Percentiles rank a stretch among this genome's conserved stretches.
Evolutionary conservation across 2,329 filamentous ascomycete species (phyloP).

Genomic region (Rhynchosporium graminicola): DNA sequence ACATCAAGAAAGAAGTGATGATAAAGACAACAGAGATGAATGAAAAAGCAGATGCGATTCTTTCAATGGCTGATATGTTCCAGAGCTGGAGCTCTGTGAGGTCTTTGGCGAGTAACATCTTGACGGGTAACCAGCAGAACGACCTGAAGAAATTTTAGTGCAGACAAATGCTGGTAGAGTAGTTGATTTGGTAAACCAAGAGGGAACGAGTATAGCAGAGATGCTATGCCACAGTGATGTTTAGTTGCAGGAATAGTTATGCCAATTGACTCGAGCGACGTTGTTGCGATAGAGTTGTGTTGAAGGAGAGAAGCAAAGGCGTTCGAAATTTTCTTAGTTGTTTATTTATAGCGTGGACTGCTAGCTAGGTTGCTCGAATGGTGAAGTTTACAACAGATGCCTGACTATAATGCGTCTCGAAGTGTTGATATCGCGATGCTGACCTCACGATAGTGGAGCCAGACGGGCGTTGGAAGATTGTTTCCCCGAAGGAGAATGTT

Average conservation of each 20-base stretch:
- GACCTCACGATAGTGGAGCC: not conserved
- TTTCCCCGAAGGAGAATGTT: not conserved
- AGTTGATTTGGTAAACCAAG: not conserved
- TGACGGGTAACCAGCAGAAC: not conserved
- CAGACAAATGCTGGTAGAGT: not conserved
- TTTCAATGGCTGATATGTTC: slow-evolving; percentile 60
- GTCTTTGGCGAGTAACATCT: slow-evolving; percentile 21
- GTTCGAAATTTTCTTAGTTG: not conserved
- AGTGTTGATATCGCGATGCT: not conserved
- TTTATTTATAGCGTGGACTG: not conserved
- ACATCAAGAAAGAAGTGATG: slow-evolving; percentile 61
- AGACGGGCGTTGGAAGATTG: slow-evolving; percentile 3
- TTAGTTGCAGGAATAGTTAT: not conserved
- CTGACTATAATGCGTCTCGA: not conserved
- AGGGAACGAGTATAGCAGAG: not conserved
- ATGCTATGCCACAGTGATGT: not conserved
- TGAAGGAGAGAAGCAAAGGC: not conserved
- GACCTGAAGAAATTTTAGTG: not conserved
- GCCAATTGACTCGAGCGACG: not conserved
- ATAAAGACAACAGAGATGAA: slow-evolving; percentile 71
- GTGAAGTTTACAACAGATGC: not conserved
- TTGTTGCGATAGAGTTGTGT: not conserved
- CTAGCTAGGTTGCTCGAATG: not conserved
- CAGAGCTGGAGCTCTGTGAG: slow-evolving; percentile 16
- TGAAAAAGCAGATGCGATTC: slow-evolving; percentile 69